phyloP scores from a whole-genome alignment of 2,329 filamentous ascomycete genomes.

The Aspergillus sp. region DNA sequence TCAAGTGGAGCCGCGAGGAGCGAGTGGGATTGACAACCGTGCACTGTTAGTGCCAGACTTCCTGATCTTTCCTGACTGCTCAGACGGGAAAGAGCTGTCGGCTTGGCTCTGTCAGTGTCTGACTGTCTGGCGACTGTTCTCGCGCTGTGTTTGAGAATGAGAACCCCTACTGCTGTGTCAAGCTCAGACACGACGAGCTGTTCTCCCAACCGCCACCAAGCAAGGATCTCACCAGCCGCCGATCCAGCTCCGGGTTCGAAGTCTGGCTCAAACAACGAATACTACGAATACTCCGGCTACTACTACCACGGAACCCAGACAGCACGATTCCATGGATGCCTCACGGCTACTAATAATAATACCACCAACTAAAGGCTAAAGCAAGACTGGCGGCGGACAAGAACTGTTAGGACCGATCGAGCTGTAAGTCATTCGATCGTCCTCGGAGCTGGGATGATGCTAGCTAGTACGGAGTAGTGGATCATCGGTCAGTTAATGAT shows the following conservation, averaged over 20 bases:
- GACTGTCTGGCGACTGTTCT: background rate
- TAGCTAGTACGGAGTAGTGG: slow-evolving; percentile 7
- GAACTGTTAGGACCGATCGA: slow-evolving; percentile 22
- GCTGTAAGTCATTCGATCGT: slow-evolving; percentile 28
- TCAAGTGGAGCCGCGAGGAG: background rate
- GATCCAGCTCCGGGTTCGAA: slow-evolving; percentile 4
- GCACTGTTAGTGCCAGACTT: background rate
- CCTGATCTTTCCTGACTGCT: background rate
- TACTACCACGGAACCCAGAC: background rate
- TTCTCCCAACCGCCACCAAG: slow-evolving; percentile 23
- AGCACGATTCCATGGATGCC: background rate
- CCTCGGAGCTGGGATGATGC: slow-evolving; percentile 23
- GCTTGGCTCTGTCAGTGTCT: background rate
- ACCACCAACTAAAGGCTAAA: background rate
- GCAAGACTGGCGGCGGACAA: background rate
- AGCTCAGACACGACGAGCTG: slow-evolving; percentile 15
- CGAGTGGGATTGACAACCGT: background rate
- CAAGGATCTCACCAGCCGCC: slow-evolving; percentile 20
- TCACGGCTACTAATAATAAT: background rate
- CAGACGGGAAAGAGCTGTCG: background rate
- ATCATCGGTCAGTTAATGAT: background rate
- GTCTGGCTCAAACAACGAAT: background rate
- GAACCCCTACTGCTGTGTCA: background rate
- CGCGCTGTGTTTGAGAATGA: background rate
- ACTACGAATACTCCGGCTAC: background rate